Conservation (phyloP, 2,329 filamentous ascomycete species). For the Claviceps sp. region DNA sequence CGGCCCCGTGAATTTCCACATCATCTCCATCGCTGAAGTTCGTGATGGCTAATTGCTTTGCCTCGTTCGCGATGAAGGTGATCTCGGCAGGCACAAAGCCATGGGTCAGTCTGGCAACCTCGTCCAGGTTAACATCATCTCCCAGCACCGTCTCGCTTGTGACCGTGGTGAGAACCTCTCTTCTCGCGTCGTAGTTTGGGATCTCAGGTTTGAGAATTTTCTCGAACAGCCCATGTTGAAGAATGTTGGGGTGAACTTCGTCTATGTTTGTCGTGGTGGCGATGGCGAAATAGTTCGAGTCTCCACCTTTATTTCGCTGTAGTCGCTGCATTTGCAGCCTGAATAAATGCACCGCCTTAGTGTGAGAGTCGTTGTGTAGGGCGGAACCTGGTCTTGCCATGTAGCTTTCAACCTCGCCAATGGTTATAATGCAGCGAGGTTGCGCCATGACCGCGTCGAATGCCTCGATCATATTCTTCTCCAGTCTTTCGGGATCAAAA, state of each 20-base stretch:
- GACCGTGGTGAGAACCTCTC: conserved; percentile 63
- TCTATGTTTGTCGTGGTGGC: conserved; percentile 85
- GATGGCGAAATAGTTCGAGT: conserved; percentile 72
- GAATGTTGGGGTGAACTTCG: conserved; percentile 66
- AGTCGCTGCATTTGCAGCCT: conserved; percentile 78
- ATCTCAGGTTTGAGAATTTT: conserved; percentile 79
- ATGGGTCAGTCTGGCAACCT: conserved; percentile 71
- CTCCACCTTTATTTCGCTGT: conserved; percentile 51
- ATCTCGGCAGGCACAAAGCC: conserved; percentile 91
- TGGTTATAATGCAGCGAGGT: conserved; percentile 81
- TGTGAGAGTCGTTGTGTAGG: conserved; percentile 78
- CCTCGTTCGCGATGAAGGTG: conserved; percentile 43
- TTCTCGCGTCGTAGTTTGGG: conserved; percentile 64
- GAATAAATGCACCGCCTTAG: conserved; percentile 72
- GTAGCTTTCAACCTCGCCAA: conserved; percentile 74
- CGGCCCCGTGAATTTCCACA: conserved; percentile 7
- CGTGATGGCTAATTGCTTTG: conserved; percentile 25
- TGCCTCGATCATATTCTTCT: conserved; percentile 25
- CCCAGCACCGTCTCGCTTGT: conserved; percentile 52
- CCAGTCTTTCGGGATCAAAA: conserved; percentile 24
- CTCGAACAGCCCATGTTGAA: conserved; percentile 64
- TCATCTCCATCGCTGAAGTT: conserved; percentile 17
- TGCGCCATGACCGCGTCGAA: conserved; percentile 69
- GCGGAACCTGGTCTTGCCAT: conserved; percentile 71
- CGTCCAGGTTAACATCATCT: conserved; percentile 45